phyloP scores from a whole-genome alignment of 768 basidiomycete genomes.

The Boletus reticulatus region DNA sequence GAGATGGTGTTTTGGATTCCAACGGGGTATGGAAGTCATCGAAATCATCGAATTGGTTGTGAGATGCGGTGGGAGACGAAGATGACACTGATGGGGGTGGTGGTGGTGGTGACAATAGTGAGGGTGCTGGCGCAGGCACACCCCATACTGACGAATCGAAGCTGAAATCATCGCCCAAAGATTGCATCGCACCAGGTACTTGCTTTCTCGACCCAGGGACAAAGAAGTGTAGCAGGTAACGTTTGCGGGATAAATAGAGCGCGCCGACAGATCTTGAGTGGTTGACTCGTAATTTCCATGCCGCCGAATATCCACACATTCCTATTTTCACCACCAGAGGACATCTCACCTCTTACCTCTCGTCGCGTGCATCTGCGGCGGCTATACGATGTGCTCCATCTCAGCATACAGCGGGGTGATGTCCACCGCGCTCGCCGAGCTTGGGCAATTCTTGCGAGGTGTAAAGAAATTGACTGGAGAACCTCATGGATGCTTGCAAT shows the following conservation, averaged over 20 bases:
- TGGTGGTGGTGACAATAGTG: constrained; percentile 29
- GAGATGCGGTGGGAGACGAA: constrained; percentile 27
- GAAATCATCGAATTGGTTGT: constrained; percentile 52
- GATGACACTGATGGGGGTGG: constrained; percentile 17
- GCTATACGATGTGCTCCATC: constrained; percentile 69
- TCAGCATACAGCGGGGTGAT: constrained; percentile 68
- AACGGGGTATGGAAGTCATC: constrained; percentile 47
- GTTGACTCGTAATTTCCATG: constrained; percentile 9
- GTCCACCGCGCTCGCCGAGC: constrained; percentile 59
- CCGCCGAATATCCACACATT: constrained; percentile 41
- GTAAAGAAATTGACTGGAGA: constrained; percentile 77
- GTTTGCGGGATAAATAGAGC: background rate
- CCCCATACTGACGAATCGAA: constrained; percentile 79
- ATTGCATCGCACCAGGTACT: constrained; percentile 12
- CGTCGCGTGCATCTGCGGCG: constrained; percentile 74
- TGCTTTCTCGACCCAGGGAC: background rate
- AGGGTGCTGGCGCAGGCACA: constrained; percentile 36
- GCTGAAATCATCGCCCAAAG: constrained; percentile 70
- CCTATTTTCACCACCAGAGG: constrained; percentile 59
- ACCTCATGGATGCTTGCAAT: constrained; percentile 69
- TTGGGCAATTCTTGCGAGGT: constrained; percentile 73
- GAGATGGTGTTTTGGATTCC: constrained; percentile 41
- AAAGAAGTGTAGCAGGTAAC: constrained; percentile 4
- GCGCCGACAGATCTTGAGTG: background rate
- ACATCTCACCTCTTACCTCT: constrained; percentile 48